phyloP scores from a whole-genome alignment of 2,329 filamentous ascomycete genomes.

The Aspergillus sp. region DNA sequence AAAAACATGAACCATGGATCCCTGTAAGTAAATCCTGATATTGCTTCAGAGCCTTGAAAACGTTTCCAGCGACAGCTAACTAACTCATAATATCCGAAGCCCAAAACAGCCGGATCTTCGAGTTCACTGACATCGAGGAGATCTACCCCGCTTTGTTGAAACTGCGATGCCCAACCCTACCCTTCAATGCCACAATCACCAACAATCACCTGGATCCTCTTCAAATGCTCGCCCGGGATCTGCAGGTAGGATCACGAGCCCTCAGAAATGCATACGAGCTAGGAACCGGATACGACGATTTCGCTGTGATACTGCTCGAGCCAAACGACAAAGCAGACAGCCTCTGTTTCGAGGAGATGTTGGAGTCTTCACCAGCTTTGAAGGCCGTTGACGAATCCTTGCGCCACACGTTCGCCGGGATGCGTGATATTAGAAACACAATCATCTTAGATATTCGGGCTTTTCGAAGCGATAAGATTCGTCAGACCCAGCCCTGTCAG shows the following conservation, averaged over 20 bases:
- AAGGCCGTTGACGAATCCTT: not conserved
- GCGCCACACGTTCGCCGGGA: not conserved
- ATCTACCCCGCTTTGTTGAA: slow-evolving; percentile 1
- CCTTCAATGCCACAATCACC: not conserved
- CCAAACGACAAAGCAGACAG: not conserved
- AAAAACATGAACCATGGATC: too few relatives aligned
- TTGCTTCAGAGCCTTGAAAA: too few relatives aligned
- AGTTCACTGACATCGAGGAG: not conserved
- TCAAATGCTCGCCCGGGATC: not conserved
- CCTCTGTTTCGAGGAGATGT: not conserved
- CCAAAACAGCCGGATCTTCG: not conserved
- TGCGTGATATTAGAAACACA: not conserved
- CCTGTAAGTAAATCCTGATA: too few relatives aligned
- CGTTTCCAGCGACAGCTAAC: too few relatives aligned
- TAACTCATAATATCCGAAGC: not conserved
- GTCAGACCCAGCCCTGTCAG: not conserved
- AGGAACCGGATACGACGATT: not conserved
- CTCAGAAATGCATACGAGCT: not conserved
- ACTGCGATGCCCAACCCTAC: not conserved
- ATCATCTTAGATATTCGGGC: not conserved
- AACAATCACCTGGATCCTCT: not conserved
- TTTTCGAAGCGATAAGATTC: not conserved
- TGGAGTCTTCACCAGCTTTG: not conserved
- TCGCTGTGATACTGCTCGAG: not conserved
- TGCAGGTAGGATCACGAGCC: not conserved